Evolutionary conservation across 169 alveolate species (phyloP).

Genomic region (Perkinsus chesapeaki): DNA sequence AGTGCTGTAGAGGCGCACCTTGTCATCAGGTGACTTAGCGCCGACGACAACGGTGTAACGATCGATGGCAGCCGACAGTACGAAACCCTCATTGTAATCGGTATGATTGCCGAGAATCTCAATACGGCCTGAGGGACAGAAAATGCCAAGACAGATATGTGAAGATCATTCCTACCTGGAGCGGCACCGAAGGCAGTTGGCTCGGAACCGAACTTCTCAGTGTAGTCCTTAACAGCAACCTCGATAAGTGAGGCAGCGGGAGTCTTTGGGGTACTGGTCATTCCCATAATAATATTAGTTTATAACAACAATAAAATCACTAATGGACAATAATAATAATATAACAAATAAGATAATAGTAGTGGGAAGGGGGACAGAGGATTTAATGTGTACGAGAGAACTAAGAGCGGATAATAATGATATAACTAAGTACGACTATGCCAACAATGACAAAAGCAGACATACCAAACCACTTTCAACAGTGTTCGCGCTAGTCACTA

Average conservation of each 20-base stretch:
- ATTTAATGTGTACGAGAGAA: too few species aligned
- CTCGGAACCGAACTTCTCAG: background rate
- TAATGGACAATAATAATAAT: too few species aligned
- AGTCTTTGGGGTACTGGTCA: background rate
- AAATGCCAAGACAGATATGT: background rate
- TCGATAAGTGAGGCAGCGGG: background rate
- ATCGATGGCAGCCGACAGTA: conserved; percentile 5
- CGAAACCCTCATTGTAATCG: conserved; percentile 15
- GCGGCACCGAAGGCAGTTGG: background rate
- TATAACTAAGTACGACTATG: too few species aligned
- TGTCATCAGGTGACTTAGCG: background rate
- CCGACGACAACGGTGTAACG: background rate
- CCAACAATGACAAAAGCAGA: background rate
- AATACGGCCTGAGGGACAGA: background rate
- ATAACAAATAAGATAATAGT: too few species aligned
- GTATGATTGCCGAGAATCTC: conserved; percentile 15
- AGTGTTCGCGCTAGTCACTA: background rate
- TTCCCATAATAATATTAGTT: too few species aligned
- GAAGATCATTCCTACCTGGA: background rate
- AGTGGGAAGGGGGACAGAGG: too few species aligned
- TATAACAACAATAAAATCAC: background rate
- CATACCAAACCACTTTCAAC: background rate
- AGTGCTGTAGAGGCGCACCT: background rate
- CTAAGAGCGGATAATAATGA: too few species aligned
- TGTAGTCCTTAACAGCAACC: background rate